Conservation (phyloP, 495 filamentous ascomycete species). For the Cercophora scortea region DNA sequence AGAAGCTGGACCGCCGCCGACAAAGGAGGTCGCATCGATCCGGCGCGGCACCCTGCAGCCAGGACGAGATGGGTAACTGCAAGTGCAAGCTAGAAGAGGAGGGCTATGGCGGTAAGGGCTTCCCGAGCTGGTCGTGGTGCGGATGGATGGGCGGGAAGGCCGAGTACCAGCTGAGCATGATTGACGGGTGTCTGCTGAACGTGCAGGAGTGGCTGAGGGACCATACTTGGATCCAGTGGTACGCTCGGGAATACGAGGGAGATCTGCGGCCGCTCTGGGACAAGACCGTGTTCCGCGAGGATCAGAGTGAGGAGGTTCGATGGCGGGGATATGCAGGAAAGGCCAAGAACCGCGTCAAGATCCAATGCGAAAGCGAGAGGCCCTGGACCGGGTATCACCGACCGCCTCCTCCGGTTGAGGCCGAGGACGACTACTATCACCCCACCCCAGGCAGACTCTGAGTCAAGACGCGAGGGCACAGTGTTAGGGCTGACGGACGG, state of each 20-base stretch:
- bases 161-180: slow-evolving; percentile 13
- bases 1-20: background rate
- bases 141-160: slow-evolving; percentile 23
- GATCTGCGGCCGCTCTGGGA: slow-evolving; percentile 20
- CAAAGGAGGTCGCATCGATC: background rate
- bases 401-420: too few species aligned
- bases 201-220: slow-evolving; percentile 24
- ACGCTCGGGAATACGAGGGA: slow-evolving; percentile 23
- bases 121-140: slow-evolving; percentile 30
- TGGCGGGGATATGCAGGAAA: slow-evolving; percentile 2
- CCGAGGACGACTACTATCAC: too few species aligned
- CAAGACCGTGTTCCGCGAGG: background rate
- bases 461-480: background rate
- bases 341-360: background rate
- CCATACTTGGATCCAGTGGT: slow-evolving; percentile 33
- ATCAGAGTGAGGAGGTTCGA: slow-evolving; percentile 4
- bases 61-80: background rate
- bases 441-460: background rate
- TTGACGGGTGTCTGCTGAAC: slow-evolving; percentile 17
- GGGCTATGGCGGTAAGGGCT: slow-evolving; percentile 4
- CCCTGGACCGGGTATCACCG: background rate
- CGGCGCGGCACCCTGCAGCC: background rate
- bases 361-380: background rate
- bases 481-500: background rate
- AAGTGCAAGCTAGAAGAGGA: background rate